A percentile compares a stretch with the other conserved stretches of the same genome.
phyloP scores from a whole-genome alignment of 208 protist species.

The Trypanosoma scelopori region DNA sequence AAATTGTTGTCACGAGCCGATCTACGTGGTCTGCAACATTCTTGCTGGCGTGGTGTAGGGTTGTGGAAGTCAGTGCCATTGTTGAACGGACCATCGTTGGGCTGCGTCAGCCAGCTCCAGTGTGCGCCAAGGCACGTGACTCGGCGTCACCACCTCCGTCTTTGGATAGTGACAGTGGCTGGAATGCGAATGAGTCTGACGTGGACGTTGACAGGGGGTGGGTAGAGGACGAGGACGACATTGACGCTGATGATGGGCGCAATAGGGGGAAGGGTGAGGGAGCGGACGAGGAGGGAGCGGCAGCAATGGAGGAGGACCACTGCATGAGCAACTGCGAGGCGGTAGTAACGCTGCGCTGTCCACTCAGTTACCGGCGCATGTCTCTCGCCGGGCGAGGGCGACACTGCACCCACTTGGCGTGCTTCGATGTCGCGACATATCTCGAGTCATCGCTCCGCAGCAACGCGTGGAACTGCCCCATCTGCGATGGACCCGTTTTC shows the following conservation, averaged over 20 bases:
- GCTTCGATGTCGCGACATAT: constrained; percentile 26
- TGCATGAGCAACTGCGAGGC: constrained; percentile 14
- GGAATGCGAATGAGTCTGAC: not conserved
- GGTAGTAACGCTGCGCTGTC: constrained; percentile 23
- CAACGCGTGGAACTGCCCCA: constrained; percentile 30
- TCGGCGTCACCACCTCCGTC: not conserved
- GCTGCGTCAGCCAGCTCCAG: not conserved
- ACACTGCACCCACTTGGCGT: constrained; percentile 19
- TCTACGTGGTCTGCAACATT: constrained; percentile 23
- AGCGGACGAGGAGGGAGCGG: not conserved
- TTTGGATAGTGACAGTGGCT: not conserved
- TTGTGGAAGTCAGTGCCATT: constrained; percentile 8
- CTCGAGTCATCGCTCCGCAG: constrained; percentile 11
- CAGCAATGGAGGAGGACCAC: not conserved
- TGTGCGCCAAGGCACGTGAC: not conserved
- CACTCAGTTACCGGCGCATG: constrained; percentile 27
- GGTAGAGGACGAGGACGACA: constrained; percentile 9
- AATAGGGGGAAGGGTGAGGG: not conserved
- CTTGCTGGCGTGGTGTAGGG: constrained; percentile 24
- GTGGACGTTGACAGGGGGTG: constrained; percentile 27
- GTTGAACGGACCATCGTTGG: constrained; percentile 4
- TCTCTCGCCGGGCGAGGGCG: constrained; percentile 10
- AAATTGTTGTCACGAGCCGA: constrained; percentile 18
- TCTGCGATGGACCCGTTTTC: constrained; percentile 26
- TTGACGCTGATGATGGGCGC: not conserved